phyloP scores from a whole-genome alignment of 495 filamentous ascomycete genomes.

The Parathielavia hyrcaniae region DNA sequence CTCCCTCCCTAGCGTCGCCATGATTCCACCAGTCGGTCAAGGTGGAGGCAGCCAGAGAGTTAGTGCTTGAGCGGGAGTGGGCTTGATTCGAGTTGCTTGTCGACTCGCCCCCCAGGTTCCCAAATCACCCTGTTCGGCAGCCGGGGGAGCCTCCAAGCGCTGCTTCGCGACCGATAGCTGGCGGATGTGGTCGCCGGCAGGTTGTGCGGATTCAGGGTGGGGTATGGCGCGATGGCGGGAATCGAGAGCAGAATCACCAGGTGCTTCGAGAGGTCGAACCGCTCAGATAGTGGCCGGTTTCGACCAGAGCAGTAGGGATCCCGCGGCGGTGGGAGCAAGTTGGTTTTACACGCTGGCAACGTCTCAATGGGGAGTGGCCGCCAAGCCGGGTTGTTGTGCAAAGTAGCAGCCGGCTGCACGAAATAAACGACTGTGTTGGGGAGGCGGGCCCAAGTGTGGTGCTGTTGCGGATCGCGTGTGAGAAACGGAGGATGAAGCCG shows the following conservation, averaged over 20 bases:
- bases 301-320: constrained; percentile 4
- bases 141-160: constrained; percentile 5
- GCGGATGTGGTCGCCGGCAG: not conserved
- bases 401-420: constrained; percentile 1
- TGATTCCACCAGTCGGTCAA: constrained; percentile 11
- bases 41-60: too few species aligned
- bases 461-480: constrained; percentile 45
- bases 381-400: constrained; percentile 15
- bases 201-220: not conserved
- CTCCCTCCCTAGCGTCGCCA: constrained; percentile 48
- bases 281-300: constrained; percentile 18
- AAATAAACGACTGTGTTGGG: constrained; percentile 19
- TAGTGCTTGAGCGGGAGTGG: not conserved
- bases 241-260: not conserved
- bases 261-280: constrained; percentile 7
- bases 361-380: constrained; percentile 14
- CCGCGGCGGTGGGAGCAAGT: constrained; percentile 12
- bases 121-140: constrained; percentile 1
- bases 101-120: constrained; percentile 11
- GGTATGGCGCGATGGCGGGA: not conserved
- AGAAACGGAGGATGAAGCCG: constrained; percentile 21
- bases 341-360: constrained; percentile 23
- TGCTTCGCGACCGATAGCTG: not conserved
- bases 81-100: not conserved
- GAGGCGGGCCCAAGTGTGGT: constrained; percentile 6